Percentiles rank a stretch among this genome's conserved stretches.
Conservation (phyloP, 345 rosid genomes). For the Eucalyptus cloeziana region DNA sequence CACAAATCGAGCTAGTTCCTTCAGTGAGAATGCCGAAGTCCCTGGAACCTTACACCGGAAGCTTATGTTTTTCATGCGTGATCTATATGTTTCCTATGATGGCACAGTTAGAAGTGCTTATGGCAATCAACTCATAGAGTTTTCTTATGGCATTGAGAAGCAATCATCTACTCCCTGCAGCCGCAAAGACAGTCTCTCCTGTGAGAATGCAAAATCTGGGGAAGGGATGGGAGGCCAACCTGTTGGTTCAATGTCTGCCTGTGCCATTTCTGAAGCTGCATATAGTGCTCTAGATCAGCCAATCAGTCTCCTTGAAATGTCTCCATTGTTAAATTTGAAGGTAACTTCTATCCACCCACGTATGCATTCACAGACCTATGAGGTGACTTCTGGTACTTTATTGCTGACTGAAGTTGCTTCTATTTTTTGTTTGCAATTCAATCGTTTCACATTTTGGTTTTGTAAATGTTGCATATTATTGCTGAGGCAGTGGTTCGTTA, state of each 20-base stretch:
- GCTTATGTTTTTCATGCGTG: slow-evolving; percentile 87
- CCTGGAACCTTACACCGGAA: slow-evolving; percentile 81
- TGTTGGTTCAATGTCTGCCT: slow-evolving; percentile 75
- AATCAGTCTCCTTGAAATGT: slow-evolving; percentile 70
- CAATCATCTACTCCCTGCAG: neutral
- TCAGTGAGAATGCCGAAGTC: slow-evolving; percentile 90
- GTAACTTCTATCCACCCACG: slow-evolving; percentile 6
- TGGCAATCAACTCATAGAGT: slow-evolving; percentile 74
- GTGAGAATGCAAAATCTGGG: neutral
- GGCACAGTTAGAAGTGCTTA: slow-evolving; percentile 81
- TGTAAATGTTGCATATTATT: neutral
- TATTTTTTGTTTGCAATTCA: neutral
- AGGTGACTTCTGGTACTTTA: neutral
- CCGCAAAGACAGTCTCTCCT: neutral
- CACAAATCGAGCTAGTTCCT: slow-evolving; percentile 70
- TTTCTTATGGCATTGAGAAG: slow-evolving; percentile 34
- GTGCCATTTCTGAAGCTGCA: slow-evolving; percentile 89
- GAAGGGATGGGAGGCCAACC: slow-evolving; percentile 52
- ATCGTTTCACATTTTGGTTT: neutral
- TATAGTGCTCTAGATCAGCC: slow-evolving; percentile 97
- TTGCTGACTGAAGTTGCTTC: neutral
- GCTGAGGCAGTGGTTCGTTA: neutral
- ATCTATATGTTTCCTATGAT: slow-evolving; percentile 58
- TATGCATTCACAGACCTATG: neutral
- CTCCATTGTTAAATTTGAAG: slow-evolving; percentile 67